phyloP scores from a whole-genome alignment of 192 early-diverging fungal genomes.

The Entophlyctis luteolus region DNA sequence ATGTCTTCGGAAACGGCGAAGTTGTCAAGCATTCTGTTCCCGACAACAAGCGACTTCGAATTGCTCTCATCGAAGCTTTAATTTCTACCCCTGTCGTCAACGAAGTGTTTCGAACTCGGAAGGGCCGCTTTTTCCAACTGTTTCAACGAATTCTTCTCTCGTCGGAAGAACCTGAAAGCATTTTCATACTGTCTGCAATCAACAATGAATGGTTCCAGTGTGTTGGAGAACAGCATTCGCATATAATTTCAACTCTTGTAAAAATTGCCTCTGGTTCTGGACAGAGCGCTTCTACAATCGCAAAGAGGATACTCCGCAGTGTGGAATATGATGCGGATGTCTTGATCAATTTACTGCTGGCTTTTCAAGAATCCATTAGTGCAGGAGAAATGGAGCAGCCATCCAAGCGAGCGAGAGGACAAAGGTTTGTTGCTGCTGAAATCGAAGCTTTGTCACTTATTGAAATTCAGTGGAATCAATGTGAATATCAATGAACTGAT shows the following conservation, averaged over 20 bases:
- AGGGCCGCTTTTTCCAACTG: slow-evolving; percentile 42
- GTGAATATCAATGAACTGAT: slow-evolving; percentile 34
- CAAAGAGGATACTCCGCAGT: background rate
- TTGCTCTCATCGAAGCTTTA: slow-evolving; percentile 53
- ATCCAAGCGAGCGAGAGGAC: slow-evolving; percentile 1
- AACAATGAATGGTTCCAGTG: background rate
- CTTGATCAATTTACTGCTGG: slow-evolving; percentile 1
- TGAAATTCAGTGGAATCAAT: too few species aligned
- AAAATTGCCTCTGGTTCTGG: background rate
- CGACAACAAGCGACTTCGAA: slow-evolving; percentile 28
- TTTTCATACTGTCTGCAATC: background rate
- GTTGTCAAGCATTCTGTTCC: slow-evolving; percentile 13
- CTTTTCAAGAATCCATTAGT: slow-evolving; percentile 7
- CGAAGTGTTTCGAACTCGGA: slow-evolving; percentile 46
- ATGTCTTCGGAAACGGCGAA: slow-evolving; percentile 35
- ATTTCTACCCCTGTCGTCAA: slow-evolving; percentile 33
- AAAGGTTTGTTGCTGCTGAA: background rate
- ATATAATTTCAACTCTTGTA: background rate
- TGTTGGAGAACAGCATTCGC: background rate
- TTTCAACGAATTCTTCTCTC: slow-evolving; percentile 32
- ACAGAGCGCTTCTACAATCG: background rate
- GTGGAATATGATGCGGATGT: background rate
- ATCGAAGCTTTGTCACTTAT: too few species aligned
- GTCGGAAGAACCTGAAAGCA: background rate
- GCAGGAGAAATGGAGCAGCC: background rate